Conservation (phyloP, 192 early-diverging fungal species). For the Coemansia sp. region DNA sequence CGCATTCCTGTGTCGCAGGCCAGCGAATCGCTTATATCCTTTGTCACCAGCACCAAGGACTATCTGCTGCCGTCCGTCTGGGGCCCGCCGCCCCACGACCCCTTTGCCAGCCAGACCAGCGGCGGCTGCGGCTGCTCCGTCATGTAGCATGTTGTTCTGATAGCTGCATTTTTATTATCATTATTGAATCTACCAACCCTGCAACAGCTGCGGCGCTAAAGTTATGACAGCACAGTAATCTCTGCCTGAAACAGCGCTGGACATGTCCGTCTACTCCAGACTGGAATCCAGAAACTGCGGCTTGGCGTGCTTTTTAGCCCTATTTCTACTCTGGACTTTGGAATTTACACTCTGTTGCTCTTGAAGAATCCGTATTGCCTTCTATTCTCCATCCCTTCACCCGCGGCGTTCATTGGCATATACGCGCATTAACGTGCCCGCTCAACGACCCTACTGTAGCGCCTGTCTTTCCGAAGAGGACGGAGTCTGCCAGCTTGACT, state of each 20-base stretch:
- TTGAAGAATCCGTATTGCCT: not conserved
- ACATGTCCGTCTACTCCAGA: not conserved
- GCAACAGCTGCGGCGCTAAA: not conserved
- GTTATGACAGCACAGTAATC: not conserved
- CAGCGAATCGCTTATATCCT: slow-evolving; percentile 59
- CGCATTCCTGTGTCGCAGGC: slow-evolving; percentile 77
- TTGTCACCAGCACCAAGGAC: slow-evolving; percentile 61
- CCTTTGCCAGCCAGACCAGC: slow-evolving; percentile 59
- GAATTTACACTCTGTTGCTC: not conserved
- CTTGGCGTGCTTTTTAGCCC: not conserved
- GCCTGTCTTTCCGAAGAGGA: not conserved
- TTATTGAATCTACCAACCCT: not conserved
- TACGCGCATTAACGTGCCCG: not conserved
- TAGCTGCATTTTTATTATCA: not conserved
- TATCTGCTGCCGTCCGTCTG: slow-evolving; percentile 60
- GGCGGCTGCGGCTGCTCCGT: slow-evolving; percentile 54
- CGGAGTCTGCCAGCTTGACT: not conserved
- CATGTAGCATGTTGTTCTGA: slow-evolving; percentile 29
- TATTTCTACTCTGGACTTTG: no score
- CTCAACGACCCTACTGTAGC: not conserved
- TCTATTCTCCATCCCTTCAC: not conserved
- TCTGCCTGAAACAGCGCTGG: not conserved
- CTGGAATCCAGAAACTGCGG: not conserved
- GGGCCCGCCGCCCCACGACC: slow-evolving; percentile 62
- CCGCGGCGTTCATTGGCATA: not conserved